Evolutionary conservation across 2,329 filamentous ascomycete genomes (phyloP).

Genomic region (Trichophyton rubrum): DNA sequence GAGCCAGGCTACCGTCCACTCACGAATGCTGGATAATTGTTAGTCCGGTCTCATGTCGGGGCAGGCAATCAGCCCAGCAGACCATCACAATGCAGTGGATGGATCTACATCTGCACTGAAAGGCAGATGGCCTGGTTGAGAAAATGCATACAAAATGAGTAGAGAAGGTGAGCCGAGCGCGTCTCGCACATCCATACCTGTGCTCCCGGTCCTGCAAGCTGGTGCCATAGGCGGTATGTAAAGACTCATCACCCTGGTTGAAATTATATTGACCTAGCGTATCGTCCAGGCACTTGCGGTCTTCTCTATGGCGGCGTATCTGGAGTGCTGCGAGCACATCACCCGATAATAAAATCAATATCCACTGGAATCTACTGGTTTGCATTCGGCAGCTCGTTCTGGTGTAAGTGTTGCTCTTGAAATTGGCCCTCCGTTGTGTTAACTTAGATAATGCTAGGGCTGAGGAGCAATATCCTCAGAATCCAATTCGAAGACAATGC

Average conservation of each 20-base stretch:
- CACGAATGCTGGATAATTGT: neutral
- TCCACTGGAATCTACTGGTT: conserved; percentile 71
- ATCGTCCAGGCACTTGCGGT: conserved; percentile 44
- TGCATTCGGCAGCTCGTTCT: conserved; percentile 62
- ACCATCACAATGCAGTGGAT: too few species aligned
- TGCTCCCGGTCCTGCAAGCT: conserved; percentile 41
- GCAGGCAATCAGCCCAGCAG: too few species aligned
- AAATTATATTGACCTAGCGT: too few species aligned
- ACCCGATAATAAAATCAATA: conserved; percentile 56
- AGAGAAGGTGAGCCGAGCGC: conserved; percentile 2
- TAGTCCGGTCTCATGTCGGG: too few species aligned
- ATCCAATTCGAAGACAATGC: conserved; percentile 40
- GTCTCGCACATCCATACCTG: conserved; percentile 9
- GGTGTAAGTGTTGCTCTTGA: conserved; percentile 41
- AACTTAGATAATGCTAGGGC: conserved; percentile 25
- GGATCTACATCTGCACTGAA: neutral
- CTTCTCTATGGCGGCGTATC: conserved; percentile 53
- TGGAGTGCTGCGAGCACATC: conserved; percentile 58
- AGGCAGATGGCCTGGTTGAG: neutral
- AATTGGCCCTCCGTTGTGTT: neutral
- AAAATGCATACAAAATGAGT: conserved; percentile 1
- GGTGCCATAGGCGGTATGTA: conserved; percentile 47
- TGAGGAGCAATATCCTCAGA: conserved; percentile 34
- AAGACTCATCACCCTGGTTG: neutral
- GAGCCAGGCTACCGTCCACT: neutral